Percentiles rank a stretch among this genome's conserved stretches.
These are phyloP conservation scores for Penicillium ochrochloron DNA, from an alignment of 495 filamentous ascomycete species.

Conservation along the genomic window DNA sequence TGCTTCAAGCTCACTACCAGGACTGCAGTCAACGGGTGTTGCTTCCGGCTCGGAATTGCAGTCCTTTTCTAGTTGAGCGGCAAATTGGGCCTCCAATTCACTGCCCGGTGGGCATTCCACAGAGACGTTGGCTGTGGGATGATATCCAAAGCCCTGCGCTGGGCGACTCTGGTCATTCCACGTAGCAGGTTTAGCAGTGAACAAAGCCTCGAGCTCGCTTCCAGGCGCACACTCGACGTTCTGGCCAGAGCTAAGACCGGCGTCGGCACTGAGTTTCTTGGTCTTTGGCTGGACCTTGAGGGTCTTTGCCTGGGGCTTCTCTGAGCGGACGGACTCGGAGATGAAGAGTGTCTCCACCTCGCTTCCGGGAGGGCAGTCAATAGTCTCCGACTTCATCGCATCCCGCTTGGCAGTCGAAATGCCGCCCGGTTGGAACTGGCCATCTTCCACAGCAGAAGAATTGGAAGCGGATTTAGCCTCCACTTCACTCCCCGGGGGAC, in stretches of 20 bases:
- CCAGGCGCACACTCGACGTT: conserved; percentile 16
- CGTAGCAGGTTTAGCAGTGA: conserved; percentile 3
- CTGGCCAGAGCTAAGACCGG: too few relatives aligned
- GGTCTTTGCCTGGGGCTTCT: too few relatives aligned
- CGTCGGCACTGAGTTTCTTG: too few relatives aligned
- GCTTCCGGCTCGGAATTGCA: background rate
- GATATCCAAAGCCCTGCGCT: background rate
- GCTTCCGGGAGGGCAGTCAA: conserved; percentile 18
- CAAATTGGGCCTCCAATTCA: conserved; percentile 22
- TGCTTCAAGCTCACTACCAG: conserved; percentile 23
- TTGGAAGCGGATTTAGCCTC: conserved; percentile 19
- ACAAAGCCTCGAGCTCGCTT: conserved; percentile 27
- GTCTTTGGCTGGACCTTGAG: too few relatives aligned
- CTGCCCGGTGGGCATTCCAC: conserved; percentile 23
- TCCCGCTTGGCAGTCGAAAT: background rate
- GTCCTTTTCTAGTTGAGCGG: background rate
- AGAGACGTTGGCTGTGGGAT: background rate
- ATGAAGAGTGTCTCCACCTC: too few relatives aligned
- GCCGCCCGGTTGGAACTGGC: conserved; percentile 16
- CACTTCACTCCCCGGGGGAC: conserved; percentile 20
- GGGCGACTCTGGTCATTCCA: conserved; percentile 5
- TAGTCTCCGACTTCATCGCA: conserved; percentile 8
- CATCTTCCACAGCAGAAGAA: conserved; percentile 13
- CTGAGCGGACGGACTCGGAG: too few relatives aligned
- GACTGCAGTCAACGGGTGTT: conserved; percentile 10